Evolutionary conservation across 805 yeast genomes (phyloP).

Genomic region (Sungouiozyma intestinalis): DNA sequence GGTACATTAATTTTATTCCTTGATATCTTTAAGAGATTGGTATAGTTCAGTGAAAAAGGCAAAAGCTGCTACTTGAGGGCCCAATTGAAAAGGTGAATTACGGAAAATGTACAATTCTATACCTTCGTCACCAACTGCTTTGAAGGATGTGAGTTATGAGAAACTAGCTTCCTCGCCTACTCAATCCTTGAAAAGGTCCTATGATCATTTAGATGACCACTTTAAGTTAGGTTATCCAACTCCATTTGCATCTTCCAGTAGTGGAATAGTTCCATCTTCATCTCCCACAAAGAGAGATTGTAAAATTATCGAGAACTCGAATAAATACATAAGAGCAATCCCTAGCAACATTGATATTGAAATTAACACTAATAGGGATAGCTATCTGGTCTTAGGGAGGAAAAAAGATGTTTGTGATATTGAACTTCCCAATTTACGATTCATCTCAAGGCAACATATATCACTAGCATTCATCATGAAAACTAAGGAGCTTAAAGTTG

Average conservation of each 20-base stretch:
- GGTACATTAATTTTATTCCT: too few species aligned
- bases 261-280: conserved; percentile 30
- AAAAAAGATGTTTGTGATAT: conserved; percentile 24
- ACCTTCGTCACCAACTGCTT: neutral
- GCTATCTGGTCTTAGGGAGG: conserved; percentile 24
- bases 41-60: too few species aligned
- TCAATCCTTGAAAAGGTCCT: conserved; percentile 4
- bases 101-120: too few species aligned
- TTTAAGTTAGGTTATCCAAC: conserved; percentile 39
- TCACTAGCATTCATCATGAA: conserved; percentile 31
- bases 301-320: neutral
- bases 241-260: conserved; percentile 59
- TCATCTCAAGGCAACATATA: conserved; percentile 28
- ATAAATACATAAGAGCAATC: neutral
- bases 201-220: neutral
- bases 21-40: too few species aligned
- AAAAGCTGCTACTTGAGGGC: too few species aligned
- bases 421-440: conserved; percentile 23
- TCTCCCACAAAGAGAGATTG: conserved; percentile 22
- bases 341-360: conserved; percentile 4
- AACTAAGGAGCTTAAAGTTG: conserved; percentile 38
- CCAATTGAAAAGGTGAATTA: too few species aligned
- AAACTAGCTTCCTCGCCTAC: conserved; percentile 33
- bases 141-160: neutral
- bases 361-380: conserved; percentile 11